Percentiles rank a stretch among this genome's conserved stretches.
Evolutionary conservation across 352 stramenopile species (phyloP).

Genomic region (Blastocystis sp.): DNA sequence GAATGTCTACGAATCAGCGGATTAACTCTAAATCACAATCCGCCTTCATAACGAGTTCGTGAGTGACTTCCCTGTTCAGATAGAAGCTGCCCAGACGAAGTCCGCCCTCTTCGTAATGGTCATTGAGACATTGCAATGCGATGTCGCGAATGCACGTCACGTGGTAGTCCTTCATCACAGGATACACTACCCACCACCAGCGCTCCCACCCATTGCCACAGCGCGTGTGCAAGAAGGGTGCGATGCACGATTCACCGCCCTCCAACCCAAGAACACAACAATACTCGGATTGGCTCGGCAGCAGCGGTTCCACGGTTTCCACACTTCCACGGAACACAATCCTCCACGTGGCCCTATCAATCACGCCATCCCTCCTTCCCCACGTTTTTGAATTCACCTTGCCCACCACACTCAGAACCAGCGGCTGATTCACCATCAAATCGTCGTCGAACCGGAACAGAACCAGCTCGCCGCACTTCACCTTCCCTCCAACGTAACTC

Average conservation of each 20-base stretch:
- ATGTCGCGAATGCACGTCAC: background rate
- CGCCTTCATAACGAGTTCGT: background rate
- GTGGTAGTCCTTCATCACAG: background rate
- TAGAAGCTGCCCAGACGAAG: conserved; percentile 38
- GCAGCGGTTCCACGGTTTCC: conserved; percentile 5
- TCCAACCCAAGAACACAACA: background rate
- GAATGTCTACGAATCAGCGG: background rate
- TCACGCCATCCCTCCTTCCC: background rate
- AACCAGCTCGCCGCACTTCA: background rate
- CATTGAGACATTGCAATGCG: conserved; percentile 1
- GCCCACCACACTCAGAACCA: conserved; percentile 11
- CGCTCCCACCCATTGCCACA: conserved; percentile 27
- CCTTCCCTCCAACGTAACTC: conserved; percentile 16
- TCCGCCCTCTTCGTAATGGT: background rate
- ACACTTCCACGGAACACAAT: background rate
- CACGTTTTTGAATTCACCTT: background rate
- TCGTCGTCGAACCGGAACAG: conserved; percentile 19
- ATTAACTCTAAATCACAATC: background rate
- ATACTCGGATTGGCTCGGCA: background rate
- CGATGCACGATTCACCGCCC: background rate
- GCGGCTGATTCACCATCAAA: conserved; percentile 2
- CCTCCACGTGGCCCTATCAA: background rate
- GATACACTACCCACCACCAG: conserved; percentile 45
- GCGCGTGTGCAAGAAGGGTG: conserved; percentile 32
- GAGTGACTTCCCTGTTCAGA: background rate